Base-by-base conservation (phyloP, 2,329 filamentous ascomycete species). In the Lachnum nothofagi region DNA sequence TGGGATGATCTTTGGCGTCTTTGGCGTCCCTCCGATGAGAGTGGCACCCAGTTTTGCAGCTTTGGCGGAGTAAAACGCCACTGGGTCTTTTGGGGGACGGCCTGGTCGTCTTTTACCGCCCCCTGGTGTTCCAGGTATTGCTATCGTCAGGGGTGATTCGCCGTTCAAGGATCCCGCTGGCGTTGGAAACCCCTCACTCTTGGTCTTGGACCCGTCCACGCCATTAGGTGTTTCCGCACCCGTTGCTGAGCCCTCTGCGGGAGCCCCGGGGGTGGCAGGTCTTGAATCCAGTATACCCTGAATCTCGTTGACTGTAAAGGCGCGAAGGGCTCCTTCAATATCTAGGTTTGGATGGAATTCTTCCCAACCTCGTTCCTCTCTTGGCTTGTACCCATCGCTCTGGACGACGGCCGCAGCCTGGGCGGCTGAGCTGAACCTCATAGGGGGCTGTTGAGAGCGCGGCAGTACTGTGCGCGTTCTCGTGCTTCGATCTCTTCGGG, bases 321-420 rank as follows among this genome's bases (percentile, higher is more conserved):
- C 75, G 58, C 85, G 81, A 56, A 96, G 85, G 3, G 79, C 80
- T 10, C 78, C 78, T 48, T 95, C 89, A 42, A 96, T 90, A 70
- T 97, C 91, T 44, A 98, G 79, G 61, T 96, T 88, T 0, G 89
- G 90, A 68, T 98, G 93, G 57, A 97, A 97, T 66, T 98, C 93
- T 63, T 96, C 91, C 90, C 91, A 98, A 44, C 89, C 88, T 54
- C 91, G 83, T 72, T 98, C 93, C 70, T 98, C 93, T 63, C 93
- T 80, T 25, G 93, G 93, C 67, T 98, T 98, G 70, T 97, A 97
- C 43, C 91, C 91, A 72, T 97, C 93, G 61, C 83, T 91, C 65
- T 95, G 90, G 59, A 89, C 88, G 51, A 93, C 86, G 3, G 87
- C 90, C 43, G 91, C 88, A 23, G 90, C 90, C 10, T 91, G 89